Evolutionary conservation across 2,329 filamentous ascomycete genomes (phyloP).

Genomic region (Gaeumannomyces sp.): DNA sequence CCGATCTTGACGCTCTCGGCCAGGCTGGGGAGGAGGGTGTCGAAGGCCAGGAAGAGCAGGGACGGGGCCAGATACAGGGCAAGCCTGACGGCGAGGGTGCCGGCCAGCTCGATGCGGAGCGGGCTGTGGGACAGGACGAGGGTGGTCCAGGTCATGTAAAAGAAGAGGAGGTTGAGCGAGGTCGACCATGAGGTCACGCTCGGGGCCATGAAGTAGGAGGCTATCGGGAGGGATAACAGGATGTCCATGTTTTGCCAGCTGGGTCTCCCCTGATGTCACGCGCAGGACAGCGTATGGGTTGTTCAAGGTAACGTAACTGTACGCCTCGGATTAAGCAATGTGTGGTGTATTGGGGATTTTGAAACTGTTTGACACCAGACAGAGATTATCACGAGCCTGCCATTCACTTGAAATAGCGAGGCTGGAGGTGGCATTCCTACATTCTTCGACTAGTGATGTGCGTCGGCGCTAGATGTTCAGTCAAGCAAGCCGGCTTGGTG

Average conservation of each 20-base stretch:
- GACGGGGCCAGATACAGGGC: constrained; percentile 71
- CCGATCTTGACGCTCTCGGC: constrained; percentile 64
- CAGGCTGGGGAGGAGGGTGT: constrained; percentile 62
- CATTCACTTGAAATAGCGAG: no score
- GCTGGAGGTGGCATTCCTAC: no score
- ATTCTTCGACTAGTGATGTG: no score
- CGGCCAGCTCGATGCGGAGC: constrained; percentile 67
- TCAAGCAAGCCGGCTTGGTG: not conserved
- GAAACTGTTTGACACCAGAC: no score
- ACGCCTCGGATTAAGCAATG: no score
- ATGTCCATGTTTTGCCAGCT: constrained; percentile 47
- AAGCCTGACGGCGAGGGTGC: constrained; percentile 59
- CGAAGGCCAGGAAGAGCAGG: constrained; percentile 65
- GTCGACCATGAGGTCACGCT: constrained; percentile 64
- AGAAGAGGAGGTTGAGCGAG: constrained; percentile 78
- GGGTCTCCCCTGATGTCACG: not conserved
- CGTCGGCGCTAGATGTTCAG: not conserved
- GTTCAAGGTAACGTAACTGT: no score
- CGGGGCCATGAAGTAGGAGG: constrained; percentile 60
- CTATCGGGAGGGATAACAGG: constrained; percentile 64
- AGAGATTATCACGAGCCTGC: no score
- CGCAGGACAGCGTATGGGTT: no score
- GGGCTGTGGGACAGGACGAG: constrained; percentile 72
- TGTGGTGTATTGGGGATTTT: no score
- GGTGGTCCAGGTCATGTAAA: constrained; percentile 85